phyloP scores from a whole-genome alignment of 805 yeast species.

The Kodamaea lidongshanica region DNA sequence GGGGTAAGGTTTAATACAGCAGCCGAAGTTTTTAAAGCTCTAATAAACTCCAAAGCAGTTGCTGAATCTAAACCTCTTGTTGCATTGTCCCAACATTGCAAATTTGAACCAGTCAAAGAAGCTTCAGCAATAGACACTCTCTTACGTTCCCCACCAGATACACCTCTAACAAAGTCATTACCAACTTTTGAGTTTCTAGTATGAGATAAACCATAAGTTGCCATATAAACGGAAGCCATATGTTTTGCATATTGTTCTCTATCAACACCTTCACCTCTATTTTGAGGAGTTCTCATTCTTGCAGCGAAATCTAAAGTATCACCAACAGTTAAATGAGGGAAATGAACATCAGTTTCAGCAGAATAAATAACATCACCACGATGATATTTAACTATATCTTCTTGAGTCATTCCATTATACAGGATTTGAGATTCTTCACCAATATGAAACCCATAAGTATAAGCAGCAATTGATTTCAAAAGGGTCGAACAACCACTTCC shows the following conservation, averaged over 20 bases:
- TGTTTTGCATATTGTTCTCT: constrained; percentile 35
- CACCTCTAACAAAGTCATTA: constrained; percentile 61
- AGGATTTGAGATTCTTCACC: constrained; percentile 8
- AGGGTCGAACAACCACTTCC: constrained; percentile 36
- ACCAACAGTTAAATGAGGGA: constrained; percentile 48
- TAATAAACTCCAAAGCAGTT: constrained; percentile 67
- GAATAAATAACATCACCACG: constrained; percentile 31
- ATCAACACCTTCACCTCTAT: constrained; percentile 36
- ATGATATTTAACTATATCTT: constrained; percentile 14
- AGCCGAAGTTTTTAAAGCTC: constrained; percentile 57
- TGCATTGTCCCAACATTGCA: constrained; percentile 72
- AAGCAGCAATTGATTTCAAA: constrained; percentile 28
- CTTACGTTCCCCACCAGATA: constrained; percentile 69
- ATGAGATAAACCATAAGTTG: constrained; percentile 49
- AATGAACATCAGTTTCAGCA: constrained; percentile 49
- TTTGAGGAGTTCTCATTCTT: constrained; percentile 48
- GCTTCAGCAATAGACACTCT: constrained; percentile 68
- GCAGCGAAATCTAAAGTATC: constrained; percentile 52
- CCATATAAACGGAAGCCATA: constrained; percentile 41
- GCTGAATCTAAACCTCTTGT: constrained; percentile 82
- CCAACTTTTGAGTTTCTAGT: constrained; percentile 61
- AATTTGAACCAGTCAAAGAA: constrained; percentile 45
- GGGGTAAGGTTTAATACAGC: constrained; percentile 49
- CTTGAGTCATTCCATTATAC: constrained; percentile 10
- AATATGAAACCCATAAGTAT: constrained; percentile 27